Evolutionary conservation across 106 monocot genomes (phyloP), one percentile per base, ranked within the genome.

Genomic region (Narthecium ossifragum): DNA sequence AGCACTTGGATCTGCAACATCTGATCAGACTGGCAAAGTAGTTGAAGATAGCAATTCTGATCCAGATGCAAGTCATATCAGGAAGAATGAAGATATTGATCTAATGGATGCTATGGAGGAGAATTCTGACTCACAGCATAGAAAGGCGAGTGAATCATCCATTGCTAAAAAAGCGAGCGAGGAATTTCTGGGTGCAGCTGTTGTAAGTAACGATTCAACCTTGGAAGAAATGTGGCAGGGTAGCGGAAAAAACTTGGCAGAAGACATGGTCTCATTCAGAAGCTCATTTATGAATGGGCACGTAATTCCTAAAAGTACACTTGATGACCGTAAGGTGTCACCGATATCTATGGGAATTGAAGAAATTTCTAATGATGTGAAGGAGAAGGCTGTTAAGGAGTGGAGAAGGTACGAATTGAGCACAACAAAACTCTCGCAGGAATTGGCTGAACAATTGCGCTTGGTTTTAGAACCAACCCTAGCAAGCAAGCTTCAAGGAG

Each of bases 401-500:
- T 94, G 94, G 94, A 94, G 62, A 56, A 85, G 49, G n/a, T 81
- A 75, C 54, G 94, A 94, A 49, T 48, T 73, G 11, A 51, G 59
- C 51, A 94, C 94, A 22, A 70, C 75, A 30, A 82, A 67, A 57
- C 33, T 89, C 41, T 94, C 94, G 3, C 89, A 83, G 55, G 89
- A 89, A 43, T 69, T 94, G 26, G 70, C 80, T 46, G 94, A 94
- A 65, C 85, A 94, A 34, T 53, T 94, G 30, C 89, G 94, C 18
- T 54, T 94, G 27, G 89, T 94, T 22, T 69, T 94, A 80, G 89
- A 94, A 61, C 94, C 94, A 10, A 89, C 85, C 50, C 57, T 94
- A 7, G 94, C 94, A 15, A 94, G 83, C 70, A 94, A 83, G 59
- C 94, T 94, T 60, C 83, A 94, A 67, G 94, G 94, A 54, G 94